These are phyloP conservation scores for Ceriops decandra DNA, from an alignment of 345 rosid species.

Conservation along the genomic window DNA sequence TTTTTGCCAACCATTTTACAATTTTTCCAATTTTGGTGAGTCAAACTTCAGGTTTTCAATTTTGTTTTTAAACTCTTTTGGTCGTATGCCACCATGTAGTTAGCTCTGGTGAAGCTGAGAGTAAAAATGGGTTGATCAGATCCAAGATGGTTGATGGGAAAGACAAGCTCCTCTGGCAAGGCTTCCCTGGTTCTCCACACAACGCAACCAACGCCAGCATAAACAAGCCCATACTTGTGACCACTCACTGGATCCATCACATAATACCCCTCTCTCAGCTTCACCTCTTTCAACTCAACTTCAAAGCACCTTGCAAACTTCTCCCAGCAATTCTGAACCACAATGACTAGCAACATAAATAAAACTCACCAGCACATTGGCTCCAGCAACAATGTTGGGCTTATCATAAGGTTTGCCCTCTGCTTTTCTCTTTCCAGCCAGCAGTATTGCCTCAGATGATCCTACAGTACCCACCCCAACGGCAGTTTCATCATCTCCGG, in stretches of 20 bases:
- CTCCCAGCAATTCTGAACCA: slow-evolving; percentile 10
- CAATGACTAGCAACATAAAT: not conserved
- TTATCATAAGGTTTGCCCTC: slow-evolving; percentile 17
- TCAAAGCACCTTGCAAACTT: slow-evolving; percentile 21
- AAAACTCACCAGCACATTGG: slow-evolving; percentile 18
- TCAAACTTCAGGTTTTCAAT: no score
- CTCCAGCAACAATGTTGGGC: slow-evolving; percentile 20
- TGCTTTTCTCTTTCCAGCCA: slow-evolving; percentile 19
- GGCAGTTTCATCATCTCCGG: slow-evolving; percentile 15
- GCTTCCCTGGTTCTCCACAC: slow-evolving; percentile 20
- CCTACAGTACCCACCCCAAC: slow-evolving; percentile 18
- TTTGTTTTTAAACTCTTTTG: no score
- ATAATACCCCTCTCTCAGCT: slow-evolving; percentile 7
- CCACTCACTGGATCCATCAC: slow-evolving; percentile 17
- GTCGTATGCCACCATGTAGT: not conserved
- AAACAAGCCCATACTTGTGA: slow-evolving; percentile 18
- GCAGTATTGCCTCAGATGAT: slow-evolving; percentile 20
- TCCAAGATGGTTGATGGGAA: slow-evolving; percentile 19
- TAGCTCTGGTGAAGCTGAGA: slow-evolving; percentile 22
- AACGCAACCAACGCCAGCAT: slow-evolving; percentile 26
- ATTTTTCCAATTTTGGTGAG: no score
- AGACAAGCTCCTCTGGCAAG: slow-evolving; percentile 24
- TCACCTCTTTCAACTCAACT: slow-evolving; percentile 20
- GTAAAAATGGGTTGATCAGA: slow-evolving; percentile 24
- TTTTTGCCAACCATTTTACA: no score